A percentile compares a stretch with the other conserved stretches of the same genome.
These are phyloP conservation scores for Arthrobotrys sphaeroides DNA, from an alignment of 2,329 filamentous ascomycete genomes.

Conservation along the genomic window DNA sequence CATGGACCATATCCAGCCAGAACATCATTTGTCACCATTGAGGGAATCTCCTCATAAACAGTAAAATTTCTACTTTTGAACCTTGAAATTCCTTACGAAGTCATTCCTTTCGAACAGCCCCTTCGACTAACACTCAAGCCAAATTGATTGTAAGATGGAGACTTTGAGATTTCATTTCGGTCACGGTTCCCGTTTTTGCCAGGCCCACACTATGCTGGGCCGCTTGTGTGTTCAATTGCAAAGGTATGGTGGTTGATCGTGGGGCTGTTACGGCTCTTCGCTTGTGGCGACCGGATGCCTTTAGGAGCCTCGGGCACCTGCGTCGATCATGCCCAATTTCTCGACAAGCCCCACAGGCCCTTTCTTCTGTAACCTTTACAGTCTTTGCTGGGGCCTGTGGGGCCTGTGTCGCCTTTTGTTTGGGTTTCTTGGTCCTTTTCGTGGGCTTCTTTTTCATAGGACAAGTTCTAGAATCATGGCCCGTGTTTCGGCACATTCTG, in stretches of 20 bases:
- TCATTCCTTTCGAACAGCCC: too few species aligned
- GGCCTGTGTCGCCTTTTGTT: background rate
- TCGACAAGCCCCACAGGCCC: conserved; percentile 4
- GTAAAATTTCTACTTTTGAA: too few species aligned
- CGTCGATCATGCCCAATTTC: conserved; percentile 12
- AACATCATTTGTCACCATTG: too few species aligned
- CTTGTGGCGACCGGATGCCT: background rate
- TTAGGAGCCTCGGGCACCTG: background rate
- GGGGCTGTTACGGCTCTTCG: background rate
- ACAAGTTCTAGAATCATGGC: background rate
- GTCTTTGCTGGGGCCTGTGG: background rate
- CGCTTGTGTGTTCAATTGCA: too few species aligned
- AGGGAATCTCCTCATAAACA: too few species aligned
- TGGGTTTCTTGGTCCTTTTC: background rate
- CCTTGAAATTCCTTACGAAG: too few species aligned
- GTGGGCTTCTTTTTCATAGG: background rate
- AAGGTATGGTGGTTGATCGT: too few species aligned
- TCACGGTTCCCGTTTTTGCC: background rate
- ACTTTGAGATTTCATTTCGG: background rate
- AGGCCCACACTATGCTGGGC: background rate
- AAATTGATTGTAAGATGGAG: background rate
- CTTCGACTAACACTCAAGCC: background rate
- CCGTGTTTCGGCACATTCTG: background rate
- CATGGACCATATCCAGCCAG: too few species aligned
- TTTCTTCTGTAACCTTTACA: background rate